These are phyloP conservation scores for Monosporascus cannonballus DNA, from an alignment of 2,329 filamentous ascomycete species.

Conservation along the genomic window DNA sequence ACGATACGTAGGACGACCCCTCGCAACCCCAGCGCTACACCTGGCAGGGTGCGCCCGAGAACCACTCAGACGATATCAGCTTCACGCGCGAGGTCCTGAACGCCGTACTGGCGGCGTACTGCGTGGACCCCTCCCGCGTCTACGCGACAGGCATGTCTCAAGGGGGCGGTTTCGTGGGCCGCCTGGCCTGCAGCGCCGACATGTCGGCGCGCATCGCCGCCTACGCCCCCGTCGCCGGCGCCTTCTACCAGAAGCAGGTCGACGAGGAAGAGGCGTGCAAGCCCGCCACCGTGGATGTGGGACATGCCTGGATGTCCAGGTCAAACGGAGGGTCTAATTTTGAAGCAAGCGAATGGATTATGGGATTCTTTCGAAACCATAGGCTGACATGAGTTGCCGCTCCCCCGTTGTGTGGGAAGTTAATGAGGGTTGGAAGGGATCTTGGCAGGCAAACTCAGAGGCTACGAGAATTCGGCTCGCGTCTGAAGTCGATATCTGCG, in stretches of 20 bases:
- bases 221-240: constrained; percentile 9
- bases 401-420: too few relatives aligned
- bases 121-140: constrained; percentile 9
- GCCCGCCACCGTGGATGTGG: constrained; percentile 21
- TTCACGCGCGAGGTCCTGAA: constrained; percentile 10
- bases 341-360: constrained; percentile 1
- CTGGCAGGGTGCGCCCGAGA: constrained; percentile 8
- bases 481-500: too few relatives aligned
- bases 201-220: constrained; percentile 6
- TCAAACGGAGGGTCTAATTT: not conserved
- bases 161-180: constrained; percentile 9
- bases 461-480: too few relatives aligned
- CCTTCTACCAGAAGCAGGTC: constrained; percentile 6
- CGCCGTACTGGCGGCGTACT: constrained; percentile 11
- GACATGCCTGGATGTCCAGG: not conserved
- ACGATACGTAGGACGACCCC: not conserved
- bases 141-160: constrained; percentile 12
- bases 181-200: constrained; percentile 4
- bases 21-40: not conserved
- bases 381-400: not conserved
- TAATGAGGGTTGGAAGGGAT: too few relatives aligned
- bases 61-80: constrained; percentile 6
- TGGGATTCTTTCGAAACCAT: not conserved
- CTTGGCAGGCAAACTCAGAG: too few relatives aligned
- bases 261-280: constrained; percentile 14